Evolutionary conservation across 805 yeast species (phyloP), one percentile per base, ranked within the genome.

Genomic region (Maudiozyma turicensis): DNA sequence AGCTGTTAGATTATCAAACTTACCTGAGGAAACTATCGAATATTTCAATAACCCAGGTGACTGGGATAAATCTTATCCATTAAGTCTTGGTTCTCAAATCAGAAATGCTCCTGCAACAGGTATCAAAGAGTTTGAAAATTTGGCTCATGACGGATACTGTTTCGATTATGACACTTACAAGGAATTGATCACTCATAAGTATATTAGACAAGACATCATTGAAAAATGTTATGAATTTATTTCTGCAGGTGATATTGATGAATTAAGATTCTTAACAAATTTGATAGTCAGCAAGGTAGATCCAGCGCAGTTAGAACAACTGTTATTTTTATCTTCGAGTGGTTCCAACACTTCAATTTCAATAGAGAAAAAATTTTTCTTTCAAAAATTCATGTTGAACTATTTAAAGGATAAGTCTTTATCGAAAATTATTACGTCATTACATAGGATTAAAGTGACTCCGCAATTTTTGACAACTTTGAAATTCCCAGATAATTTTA

Each of bases 111-210:
- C 54, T 8, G 49, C 49, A 10, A 57, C 59, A 8, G 65, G 61
- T 1, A 43, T 61, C 6, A 63, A 58, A 32, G 62, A 63, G 35
- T 63, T 52, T 43, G 56, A 57, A 48, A 57, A 58, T 11, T 47
- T 63, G 15, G 44, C 50, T 8, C 20, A 50, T 2, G 56, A 61
- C 32, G 67, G 65, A 8, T 63, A 58, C 40, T 57, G 59, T 44
- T 65, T 64, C 45, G 68, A 63, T 53, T 64, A 55, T 45, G 66
- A 62, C 35, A 64, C 69, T 9, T 65, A 61, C 48, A 55, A 57
- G 33, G 55, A 57, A 44, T 52, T 65, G 40, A 55, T 64, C n/a
- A 31, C 33, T 8, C 30, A 53, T 10, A 51, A 52, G 33, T 51
- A 53, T 39, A 50, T 60, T 15, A 58, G 58, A 41, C 15, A 49